A percentile compares a stretch with the other conserved stretches of the same genome.
phyloP scores from a whole-genome alignment of 2,329 filamentous ascomycete genomes.

The Metarhizium rileyi region DNA sequence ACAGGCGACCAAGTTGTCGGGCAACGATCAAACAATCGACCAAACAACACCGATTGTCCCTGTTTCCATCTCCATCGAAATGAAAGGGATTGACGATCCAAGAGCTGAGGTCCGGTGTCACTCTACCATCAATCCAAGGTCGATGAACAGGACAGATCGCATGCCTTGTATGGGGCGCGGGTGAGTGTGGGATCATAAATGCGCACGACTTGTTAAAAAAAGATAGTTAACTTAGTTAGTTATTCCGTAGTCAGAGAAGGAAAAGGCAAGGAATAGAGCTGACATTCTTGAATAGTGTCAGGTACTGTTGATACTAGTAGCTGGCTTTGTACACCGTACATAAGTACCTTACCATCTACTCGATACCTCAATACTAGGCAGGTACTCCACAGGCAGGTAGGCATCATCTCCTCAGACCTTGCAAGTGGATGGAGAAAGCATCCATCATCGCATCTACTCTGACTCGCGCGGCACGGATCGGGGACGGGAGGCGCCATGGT shows the following conservation, averaged over 20 bases:
- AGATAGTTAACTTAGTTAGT: no score
- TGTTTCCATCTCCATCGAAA: not conserved
- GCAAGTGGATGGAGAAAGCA: not conserved
- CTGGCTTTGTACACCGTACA: no score
- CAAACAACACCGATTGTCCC: not conserved
- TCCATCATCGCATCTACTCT: not conserved
- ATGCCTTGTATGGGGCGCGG: no score
- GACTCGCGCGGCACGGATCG: constrained; percentile 9
- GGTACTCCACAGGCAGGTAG: not conserved
- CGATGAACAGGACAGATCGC: no score
- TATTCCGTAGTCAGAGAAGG: no score
- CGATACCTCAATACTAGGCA: no score
- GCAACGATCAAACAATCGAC: not conserved
- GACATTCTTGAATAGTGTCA: no score
- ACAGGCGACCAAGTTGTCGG: not conserved
- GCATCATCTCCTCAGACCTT: not conserved
- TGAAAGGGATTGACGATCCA: not conserved
- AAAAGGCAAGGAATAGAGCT: no score
- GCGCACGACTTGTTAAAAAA: no score
- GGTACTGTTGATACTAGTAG: no score
- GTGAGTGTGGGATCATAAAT: no score
- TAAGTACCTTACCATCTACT: no score
- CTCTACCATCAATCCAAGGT: not conserved
- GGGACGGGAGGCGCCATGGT: constrained; percentile 5
- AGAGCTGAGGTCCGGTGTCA: not conserved